Evolutionary conservation across 352 stramenopile genomes (phyloP), one percentile per base, ranked within the genome.

Genomic region (Pythium dissimile): DNA sequence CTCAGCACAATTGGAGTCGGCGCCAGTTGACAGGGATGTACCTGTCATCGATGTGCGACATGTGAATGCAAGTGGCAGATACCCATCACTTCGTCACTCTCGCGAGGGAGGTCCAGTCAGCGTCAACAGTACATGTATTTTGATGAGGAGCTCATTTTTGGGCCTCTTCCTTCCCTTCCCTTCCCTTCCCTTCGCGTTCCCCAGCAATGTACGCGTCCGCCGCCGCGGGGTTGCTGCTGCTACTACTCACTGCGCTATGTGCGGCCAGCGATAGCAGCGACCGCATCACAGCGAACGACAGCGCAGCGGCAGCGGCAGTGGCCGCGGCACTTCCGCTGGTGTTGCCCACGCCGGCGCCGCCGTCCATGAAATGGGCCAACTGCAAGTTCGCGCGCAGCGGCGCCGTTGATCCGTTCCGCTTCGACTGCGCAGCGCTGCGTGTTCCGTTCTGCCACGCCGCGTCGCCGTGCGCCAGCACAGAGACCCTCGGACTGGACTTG

Each of bases 371-470:
- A 13, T 49, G 43, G 43, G 26, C 23, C 43, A 27, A 41, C 37
- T 58, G 41, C 20, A 7, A 37, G 5, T 49, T 58, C 39, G 12
- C 0, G 10, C 13, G 32, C 35, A n/a, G 3, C 9, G 35, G 16
- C 20, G 37, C 24, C 21, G 34, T 16, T 12, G 24, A 56, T n/a
- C 49, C 35, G 16, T 21, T 16, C 13, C 15, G 23, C 16, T 58
- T 49, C 35, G 35, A 39, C 37, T 58, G 50, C 50, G 50, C 50
- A 11, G 32, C 50, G 24, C n/a, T 58, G 2, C 24, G 31, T 10
- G 50, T 58, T 10, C 50, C 50, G 2, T 39, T 58, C 4, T 55
- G 48, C 48, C 42, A 55, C 48, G 48, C 45, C 32, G 10, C 16
- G 23, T 20, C 48, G 21, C 35, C 48, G 3, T 55, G 48, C 11